phyloP scores from a whole-genome alignment of 768 basidiomycete species.

The Rhodotorula toruloides region DNA sequence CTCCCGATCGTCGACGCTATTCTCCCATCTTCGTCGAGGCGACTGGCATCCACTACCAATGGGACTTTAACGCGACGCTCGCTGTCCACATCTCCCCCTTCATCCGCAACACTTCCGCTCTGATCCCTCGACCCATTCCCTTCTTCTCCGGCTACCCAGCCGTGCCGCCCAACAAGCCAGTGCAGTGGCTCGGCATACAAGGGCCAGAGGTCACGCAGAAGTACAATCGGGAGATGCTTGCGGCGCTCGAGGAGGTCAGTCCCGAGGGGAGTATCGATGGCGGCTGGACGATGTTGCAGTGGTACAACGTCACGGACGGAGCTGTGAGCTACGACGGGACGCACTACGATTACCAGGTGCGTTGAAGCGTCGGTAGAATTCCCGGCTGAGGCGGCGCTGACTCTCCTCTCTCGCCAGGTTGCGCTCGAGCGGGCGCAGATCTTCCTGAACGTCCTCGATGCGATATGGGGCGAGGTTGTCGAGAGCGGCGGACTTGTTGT shows the following conservation, averaged over 20 bases:
- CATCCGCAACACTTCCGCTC: neutral
- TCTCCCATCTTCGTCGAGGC: neutral
- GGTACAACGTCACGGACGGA: slow-evolving; percentile 10
- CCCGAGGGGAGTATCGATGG: neutral
- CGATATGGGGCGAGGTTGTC: slow-evolving; percentile 11
- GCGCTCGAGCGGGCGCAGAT: slow-evolving; percentile 11
- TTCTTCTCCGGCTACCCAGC: slow-evolving; percentile 11
- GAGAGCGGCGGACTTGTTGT: neutral
- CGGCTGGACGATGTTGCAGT: slow-evolving; percentile 6
- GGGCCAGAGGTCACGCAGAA: neutral
- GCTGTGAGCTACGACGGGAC: slow-evolving; percentile 4
- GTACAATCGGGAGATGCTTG: neutral
- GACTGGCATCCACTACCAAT: slow-evolving; percentile 6
- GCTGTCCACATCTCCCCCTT: neutral
- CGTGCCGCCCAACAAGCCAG: slow-evolving; percentile 3
- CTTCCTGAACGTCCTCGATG: slow-evolving; percentile 13
- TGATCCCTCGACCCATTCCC: neutral
- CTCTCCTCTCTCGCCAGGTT: slow-evolving; percentile 2
- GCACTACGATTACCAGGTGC: neutral
- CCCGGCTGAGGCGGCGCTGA: too few species aligned
- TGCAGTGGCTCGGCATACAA: neutral
- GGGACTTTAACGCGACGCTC: neutral
- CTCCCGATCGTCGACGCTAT: neutral
- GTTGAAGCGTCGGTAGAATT: too few species aligned
- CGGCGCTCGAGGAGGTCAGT: neutral